These are phyloP conservation scores for Aspergillus coremiiformis DNA, from an alignment of 495 filamentous ascomycete species.

Conservation along the genomic window DNA sequence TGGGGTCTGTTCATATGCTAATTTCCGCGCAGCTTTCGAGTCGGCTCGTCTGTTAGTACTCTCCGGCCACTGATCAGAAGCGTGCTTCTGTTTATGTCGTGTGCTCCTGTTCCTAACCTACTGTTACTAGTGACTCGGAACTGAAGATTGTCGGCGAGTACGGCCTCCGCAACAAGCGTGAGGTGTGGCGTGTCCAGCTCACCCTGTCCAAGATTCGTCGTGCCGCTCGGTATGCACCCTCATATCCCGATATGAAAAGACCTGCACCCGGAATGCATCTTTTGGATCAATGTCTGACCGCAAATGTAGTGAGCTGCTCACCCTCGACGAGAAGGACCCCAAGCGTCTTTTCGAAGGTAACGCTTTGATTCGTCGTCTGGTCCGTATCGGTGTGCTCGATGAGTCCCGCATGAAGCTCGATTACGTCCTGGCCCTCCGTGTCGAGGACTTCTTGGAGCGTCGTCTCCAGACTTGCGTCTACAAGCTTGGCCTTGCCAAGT, in stretches of 20 bases:
- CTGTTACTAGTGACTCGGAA: conserved; percentile 81
- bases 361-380: conserved; percentile 98
- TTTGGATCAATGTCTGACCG: not conserved
- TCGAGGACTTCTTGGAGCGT: conserved; percentile 99
- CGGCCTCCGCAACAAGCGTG: conserved; percentile 99
- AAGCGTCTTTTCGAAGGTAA: conserved; percentile 99
- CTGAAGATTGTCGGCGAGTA: conserved; percentile 99
- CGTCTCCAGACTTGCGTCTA: conserved; percentile 98
- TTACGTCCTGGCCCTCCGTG: conserved; percentile 98
- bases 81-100: conserved; percentile 97
- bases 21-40: conserved; percentile 67
- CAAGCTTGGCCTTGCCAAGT: conserved; percentile 99
- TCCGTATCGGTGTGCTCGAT: conserved; percentile 98
- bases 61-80: conserved; percentile 95
- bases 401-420: conserved; percentile 99
- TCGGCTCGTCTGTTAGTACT: conserved; percentile 96
- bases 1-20: conserved; percentile 20
- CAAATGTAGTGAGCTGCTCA: conserved; percentile 85
- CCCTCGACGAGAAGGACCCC: conserved; percentile 99
- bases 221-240: conserved; percentile 83
- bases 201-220: conserved; percentile 99
- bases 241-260: not conserved
- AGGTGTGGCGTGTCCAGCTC: conserved; percentile 99
- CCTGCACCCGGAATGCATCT: not conserved
- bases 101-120: conserved; percentile 39